These are phyloP conservation scores for Ceratobasidium sp. DNA, from an alignment of 1,284 basidiomycete genomes.

Conservation along the genomic window DNA sequence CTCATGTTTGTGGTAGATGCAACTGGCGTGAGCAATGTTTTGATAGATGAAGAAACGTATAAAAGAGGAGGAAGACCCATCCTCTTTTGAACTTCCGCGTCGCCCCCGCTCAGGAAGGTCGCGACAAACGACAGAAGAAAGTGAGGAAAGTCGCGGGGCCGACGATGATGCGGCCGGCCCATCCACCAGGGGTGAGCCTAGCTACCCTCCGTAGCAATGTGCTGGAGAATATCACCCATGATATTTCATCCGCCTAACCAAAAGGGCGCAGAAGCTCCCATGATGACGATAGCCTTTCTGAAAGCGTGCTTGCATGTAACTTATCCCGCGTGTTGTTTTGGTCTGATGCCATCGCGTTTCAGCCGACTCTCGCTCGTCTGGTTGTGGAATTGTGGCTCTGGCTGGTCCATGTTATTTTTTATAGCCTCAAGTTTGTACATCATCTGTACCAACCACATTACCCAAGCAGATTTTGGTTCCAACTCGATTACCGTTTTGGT, in stretches of 20 bases:
- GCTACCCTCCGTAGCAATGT: constrained; percentile 32
- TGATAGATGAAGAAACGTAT: constrained; percentile 38
- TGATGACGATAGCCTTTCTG: neutral
- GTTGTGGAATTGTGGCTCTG: neutral
- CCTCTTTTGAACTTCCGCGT: constrained; percentile 19
- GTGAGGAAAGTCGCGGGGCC: constrained; percentile 12
- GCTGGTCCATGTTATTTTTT: constrained; percentile 1
- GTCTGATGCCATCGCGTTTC: neutral
- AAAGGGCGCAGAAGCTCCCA: neutral
- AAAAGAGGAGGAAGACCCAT: constrained; percentile 29
- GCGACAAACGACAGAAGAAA: constrained; percentile 35
- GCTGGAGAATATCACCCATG: neutral
- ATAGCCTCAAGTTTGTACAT: neutral
- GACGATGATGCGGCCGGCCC: constrained; percentile 31
- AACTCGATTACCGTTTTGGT: constrained; percentile 10
- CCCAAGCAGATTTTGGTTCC: neutral
- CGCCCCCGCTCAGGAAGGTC: constrained; percentile 26
- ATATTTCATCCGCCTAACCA: neutral
- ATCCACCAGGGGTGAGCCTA: constrained; percentile 4
- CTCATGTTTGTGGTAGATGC: neutral
- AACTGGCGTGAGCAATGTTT: too few species aligned
- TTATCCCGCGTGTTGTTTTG: neutral
- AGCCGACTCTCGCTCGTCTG: neutral
- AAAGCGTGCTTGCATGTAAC: neutral
- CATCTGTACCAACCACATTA: neutral